Conservation (phyloP, 495 filamentous ascomycete genomes). For the Penicillium lagena region DNA sequence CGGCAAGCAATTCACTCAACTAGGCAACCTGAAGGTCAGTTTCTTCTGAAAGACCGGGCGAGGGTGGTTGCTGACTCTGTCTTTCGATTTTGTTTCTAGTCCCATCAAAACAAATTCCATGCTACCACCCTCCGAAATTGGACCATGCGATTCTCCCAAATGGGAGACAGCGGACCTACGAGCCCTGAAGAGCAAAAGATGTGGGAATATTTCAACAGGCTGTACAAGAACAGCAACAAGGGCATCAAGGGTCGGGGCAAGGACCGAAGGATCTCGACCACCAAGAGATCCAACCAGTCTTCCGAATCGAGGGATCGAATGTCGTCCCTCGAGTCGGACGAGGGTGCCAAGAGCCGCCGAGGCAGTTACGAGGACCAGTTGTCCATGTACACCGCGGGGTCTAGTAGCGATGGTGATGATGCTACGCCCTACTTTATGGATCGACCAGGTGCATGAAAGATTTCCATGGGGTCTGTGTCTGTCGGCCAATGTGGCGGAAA, state of each 20-base stretch:
- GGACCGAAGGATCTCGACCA: constrained; percentile 50
- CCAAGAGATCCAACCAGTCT: constrained; percentile 14
- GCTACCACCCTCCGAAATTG: constrained; percentile 61
- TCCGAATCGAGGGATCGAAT: constrained; percentile 11
- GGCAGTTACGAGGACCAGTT: constrained; percentile 25
- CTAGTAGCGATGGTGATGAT: constrained; percentile 32
- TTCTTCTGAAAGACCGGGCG: neutral
- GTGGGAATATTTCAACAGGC: constrained; percentile 76
- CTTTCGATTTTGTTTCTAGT: constrained; percentile 40
- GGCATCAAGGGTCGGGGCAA: constrained; percentile 92
- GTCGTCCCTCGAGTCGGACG: constrained; percentile 16
- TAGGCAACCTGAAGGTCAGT: constrained; percentile 75
- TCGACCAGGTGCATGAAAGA: constrained; percentile 13
- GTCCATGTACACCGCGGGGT: constrained; percentile 26
- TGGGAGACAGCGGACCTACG: constrained; percentile 56
- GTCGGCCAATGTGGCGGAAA: neutral
- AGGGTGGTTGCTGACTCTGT: too few relatives aligned
- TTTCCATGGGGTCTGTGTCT: neutral
- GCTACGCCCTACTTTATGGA: constrained; percentile 24
- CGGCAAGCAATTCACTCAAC: constrained; percentile 77
- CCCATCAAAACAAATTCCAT: constrained; percentile 93
- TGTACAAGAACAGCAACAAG: constrained; percentile 94
- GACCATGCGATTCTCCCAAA: constrained; percentile 64
- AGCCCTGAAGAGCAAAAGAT: constrained; percentile 66
- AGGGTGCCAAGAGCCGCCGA: constrained; percentile 15